phyloP scores from a whole-genome alignment of 257 asterid species.

The Eucommia ulmoides region DNA sequence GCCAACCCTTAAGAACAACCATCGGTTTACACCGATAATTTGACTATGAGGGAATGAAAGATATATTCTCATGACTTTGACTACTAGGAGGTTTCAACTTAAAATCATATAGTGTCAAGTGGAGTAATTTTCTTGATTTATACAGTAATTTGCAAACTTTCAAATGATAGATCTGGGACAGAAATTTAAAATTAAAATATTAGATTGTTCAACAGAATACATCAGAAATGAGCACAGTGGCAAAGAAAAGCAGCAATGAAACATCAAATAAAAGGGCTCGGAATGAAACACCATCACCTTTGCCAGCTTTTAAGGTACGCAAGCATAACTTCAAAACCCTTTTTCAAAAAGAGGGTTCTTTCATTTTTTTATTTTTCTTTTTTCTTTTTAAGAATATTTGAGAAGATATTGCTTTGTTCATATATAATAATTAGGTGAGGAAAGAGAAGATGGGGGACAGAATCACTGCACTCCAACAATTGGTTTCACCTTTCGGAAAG shows the following conservation, averaged over 20 bases:
- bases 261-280: conserved; percentile 47
- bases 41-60: too few species aligned
- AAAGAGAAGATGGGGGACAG: conserved; percentile 96
- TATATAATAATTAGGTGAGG: conserved; percentile 40
- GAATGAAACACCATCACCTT: conserved; percentile 42
- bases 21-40: too few species aligned
- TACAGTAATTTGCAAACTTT: neutral
- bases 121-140: too few species aligned
- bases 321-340: conserved; percentile 3
- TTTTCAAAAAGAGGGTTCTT: neutral
- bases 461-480: conserved; percentile 84
- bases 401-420: conserved; percentile 14
- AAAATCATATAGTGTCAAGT: too few species aligned
- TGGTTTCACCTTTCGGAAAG: conserved; percentile 93
- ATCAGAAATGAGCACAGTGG: conserved; percentile 19
- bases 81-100: too few species aligned
- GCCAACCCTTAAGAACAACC: too few species aligned
- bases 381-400: conserved; percentile 5
- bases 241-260: conserved; percentile 35
- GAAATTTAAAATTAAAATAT: too few species aligned
- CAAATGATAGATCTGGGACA: too few species aligned
- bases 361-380: conserved; percentile 11
- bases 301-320: conserved; percentile 79
- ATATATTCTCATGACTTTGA: too few species aligned
- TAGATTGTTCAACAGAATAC: conserved; percentile 18